A percentile compares a stretch with the other conserved stretches of the same genome.
Conservation (phyloP, 176 grass and related monocot genomes). For the Paspalum vaginatum region DNA sequence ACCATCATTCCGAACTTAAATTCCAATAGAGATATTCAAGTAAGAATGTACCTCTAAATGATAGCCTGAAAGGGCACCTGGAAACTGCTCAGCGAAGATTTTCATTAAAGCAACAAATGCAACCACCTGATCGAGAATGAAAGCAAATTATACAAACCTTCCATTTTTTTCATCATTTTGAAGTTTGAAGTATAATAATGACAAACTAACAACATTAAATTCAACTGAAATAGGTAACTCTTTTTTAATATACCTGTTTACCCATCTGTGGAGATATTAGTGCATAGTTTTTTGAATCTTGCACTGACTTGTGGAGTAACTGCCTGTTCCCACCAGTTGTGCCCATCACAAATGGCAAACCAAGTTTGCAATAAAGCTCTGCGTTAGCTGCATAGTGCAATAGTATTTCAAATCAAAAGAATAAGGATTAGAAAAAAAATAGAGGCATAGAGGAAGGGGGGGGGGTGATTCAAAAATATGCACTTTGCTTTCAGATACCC, state of each 20-base stretch:
- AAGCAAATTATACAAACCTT: neutral
- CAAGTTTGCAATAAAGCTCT: constrained; percentile 89
- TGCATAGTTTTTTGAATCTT: constrained; percentile 77
- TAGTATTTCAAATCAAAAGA: constrained; percentile 8
- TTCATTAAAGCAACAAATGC: constrained; percentile 87
- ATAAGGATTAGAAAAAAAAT: neutral
- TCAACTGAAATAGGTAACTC: constrained; percentile 18
- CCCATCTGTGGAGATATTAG: constrained; percentile 97
- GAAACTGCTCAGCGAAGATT: constrained; percentile 73
- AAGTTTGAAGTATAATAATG: constrained; percentile 4
- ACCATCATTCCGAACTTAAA: neutral
- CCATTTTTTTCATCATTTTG: constrained; percentile 26
- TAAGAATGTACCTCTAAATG: constrained; percentile 60
- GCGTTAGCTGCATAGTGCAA: constrained; percentile 62
- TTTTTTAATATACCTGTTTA: constrained; percentile 57
- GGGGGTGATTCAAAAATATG: neutral
- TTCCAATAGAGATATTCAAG: constrained; percentile 8
- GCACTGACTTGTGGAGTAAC: constrained; percentile 71
- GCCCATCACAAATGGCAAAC: constrained; percentile 95
- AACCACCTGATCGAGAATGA: constrained; percentile 60
- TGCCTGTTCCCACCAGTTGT: constrained; percentile 83
- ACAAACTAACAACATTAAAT: neutral
- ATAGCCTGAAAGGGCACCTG: constrained; percentile 74
- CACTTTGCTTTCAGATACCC: neutral
- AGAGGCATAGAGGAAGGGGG: neutral